Base-by-base conservation (phyloP, 2,329 filamentous ascomycete species). In the Byssoonygena ceratinophila region DNA sequence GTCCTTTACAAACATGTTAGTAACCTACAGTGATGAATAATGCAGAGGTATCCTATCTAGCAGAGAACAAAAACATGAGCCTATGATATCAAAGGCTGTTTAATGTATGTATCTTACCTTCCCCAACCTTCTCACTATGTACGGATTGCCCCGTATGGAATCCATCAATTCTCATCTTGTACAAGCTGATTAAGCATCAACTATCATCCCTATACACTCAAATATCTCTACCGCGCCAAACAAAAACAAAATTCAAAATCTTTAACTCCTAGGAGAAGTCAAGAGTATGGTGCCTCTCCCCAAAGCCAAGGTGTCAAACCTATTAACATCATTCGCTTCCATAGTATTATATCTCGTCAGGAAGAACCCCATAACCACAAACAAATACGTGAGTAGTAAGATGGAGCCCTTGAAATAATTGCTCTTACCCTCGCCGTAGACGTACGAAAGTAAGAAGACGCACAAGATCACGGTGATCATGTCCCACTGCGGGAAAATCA, bases 341-440 rank as follows among this genome's bases (percentile, higher is more conserved):
- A 77, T 67, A 57, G 77, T 76, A 57, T 73, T 77, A 64, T 77
- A 84, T 22, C 80, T 78, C 49, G 87, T 88, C 54, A 94, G 85
- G 71, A 88, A 97, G 74, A 94, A 98, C 1, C 92, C 92, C 41
- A 87, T 80, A 25, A 96, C 75, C 46, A 98, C 88, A 25, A 97
- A 92, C 22, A 97, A 70, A 67, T 98, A 98, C 31, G 87, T 92
- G 47, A 98, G 74, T 58, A 97, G 82, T 49, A 98, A 76, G 60
- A 97, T 96, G 59, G 87, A 94, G 48, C 92, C 92, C 74, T 98
- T 98, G 81, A 98, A 98, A 71, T 98, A 98, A 70, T 98, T 98
- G 75, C 90, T 97, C 80, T 98, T 98, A 37, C 92, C 92, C 71
- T 98, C 92, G 48, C 91, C 87, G 62, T 97, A 94, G 76, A 98